These are phyloP conservation scores for Polytrichum formosum DNA, from an alignment of 225 moss, liverwort and hornwort species.

Conservation along the genomic window DNA sequence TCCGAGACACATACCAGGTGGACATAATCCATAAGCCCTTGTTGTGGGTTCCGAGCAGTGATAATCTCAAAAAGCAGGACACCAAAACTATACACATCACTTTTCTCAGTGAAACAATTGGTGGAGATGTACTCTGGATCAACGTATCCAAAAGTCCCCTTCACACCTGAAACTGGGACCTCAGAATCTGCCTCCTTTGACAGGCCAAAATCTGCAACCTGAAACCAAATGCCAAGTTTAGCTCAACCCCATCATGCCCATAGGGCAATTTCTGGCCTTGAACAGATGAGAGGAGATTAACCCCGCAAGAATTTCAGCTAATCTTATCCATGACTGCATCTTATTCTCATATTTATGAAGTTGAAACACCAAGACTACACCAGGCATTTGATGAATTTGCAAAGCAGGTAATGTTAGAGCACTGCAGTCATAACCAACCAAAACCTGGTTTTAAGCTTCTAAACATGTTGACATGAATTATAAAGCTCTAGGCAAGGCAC, in stretches of 20 bases:
- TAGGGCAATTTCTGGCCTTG: too few species aligned
- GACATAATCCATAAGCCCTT: slow-evolving; percentile 98
- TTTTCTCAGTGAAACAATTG: slow-evolving; percentile 85
- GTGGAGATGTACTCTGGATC: slow-evolving; percentile 90
- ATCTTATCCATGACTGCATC: too few species aligned
- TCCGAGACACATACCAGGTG: slow-evolving; percentile 59
- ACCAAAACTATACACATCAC: slow-evolving; percentile 96
- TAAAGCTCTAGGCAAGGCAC: slow-evolving; percentile 2
- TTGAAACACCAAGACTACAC: too few species aligned
- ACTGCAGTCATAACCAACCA: too few species aligned
- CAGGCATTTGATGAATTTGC: too few species aligned
- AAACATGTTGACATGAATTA: too few species aligned
- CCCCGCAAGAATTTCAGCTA: too few species aligned
- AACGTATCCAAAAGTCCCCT: slow-evolving; percentile 95
- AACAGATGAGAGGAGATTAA: too few species aligned
- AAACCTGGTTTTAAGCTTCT: too few species aligned
- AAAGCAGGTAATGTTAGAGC: too few species aligned
- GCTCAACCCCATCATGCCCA: slow-evolving; percentile 2
- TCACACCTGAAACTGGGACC: slow-evolving; percentile 74
- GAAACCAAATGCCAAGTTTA: slow-evolving; percentile 14
- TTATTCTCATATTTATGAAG: too few species aligned
- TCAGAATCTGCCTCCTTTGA: slow-evolving; percentile 70
- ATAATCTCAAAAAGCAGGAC: slow-evolving; percentile 96
- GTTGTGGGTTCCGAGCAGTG: slow-evolving; percentile 91
- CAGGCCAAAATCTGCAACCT: slow-evolving; percentile 98